Percentiles rank a stretch among this genome's conserved stretches.
Evolutionary conservation across 805 yeast genomes (phyloP).

Genomic region (Schizosaccharomyces osmophilus): DNA sequence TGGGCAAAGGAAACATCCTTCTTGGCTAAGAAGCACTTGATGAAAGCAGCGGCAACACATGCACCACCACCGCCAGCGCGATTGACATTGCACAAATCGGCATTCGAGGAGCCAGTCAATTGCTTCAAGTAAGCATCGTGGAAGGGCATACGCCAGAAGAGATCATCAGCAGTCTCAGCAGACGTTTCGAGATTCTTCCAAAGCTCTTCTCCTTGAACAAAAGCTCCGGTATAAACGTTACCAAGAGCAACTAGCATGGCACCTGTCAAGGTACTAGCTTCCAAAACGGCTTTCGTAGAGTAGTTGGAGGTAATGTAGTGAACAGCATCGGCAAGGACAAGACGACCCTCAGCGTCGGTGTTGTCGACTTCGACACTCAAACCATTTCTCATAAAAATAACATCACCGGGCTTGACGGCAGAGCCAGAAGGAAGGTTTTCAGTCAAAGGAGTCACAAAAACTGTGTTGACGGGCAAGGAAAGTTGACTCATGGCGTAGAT

Average conservation of each 20-base stretch:
- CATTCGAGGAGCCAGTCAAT: background rate
- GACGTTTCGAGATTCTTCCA: background rate
- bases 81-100: constrained; percentile 1
- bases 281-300: background rate
- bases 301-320: background rate
- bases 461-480: background rate
- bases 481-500: background rate
- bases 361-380: constrained; percentile 1
- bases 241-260: constrained; percentile 1
- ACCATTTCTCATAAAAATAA: background rate
- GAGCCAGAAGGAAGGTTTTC: constrained; percentile 1
- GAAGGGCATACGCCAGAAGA: constrained; percentile 1
- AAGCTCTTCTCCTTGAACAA: background rate
- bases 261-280: constrained; percentile 1
- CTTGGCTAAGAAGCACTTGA: background rate
- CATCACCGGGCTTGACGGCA: constrained; percentile 2
- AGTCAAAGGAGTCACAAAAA: background rate
- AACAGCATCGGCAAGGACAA: constrained; percentile 1
- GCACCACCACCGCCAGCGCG: constrained; percentile 1
- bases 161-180: background rate
- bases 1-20: background rate
- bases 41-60: background rate
- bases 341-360: constrained; percentile 2
- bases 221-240: background rate
- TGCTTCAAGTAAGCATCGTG: constrained; percentile 1